phyloP scores from a whole-genome alignment of 106 monocot species.

The Dendrobium officinale region DNA sequence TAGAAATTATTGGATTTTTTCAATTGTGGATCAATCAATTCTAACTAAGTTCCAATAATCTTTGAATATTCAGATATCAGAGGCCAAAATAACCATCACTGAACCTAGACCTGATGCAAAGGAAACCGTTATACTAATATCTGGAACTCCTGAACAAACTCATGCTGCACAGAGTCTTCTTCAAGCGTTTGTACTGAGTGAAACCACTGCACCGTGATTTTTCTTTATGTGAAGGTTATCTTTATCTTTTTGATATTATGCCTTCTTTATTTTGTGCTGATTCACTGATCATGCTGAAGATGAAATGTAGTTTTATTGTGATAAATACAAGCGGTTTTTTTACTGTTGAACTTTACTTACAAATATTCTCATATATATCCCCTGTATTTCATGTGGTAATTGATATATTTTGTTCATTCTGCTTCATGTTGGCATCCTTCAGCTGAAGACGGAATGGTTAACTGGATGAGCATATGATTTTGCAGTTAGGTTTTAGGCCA shows the following conservation, averaged over 20 bases:
- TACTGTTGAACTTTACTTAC: neutral
- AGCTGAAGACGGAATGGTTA: conserved; percentile 17
- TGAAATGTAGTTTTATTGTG: neutral
- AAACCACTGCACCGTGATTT: conserved; percentile 38
- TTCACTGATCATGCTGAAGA: neutral
- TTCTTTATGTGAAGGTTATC: conserved; percentile 3
- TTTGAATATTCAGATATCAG: conserved; percentile 61
- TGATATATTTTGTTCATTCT: neutral
- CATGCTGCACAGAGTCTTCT: conserved; percentile 95
- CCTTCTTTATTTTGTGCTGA: neutral
- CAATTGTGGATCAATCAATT: neutral
- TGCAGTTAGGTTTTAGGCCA: conserved; percentile 13
- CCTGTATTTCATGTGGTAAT: neutral
- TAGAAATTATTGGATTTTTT: conserved; percentile 1
- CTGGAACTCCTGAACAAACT: conserved; percentile 90
- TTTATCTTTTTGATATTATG: neutral
- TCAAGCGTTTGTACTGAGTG: conserved; percentile 91
- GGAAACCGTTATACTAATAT: conserved; percentile 79
- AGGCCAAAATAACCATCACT: conserved; percentile 84
- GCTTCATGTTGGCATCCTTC: conserved; percentile 4
- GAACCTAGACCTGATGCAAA: conserved; percentile 73
- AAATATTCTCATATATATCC: neutral
- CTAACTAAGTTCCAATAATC: neutral
- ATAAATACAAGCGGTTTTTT: neutral
- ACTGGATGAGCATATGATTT: conserved; percentile 11